Percentiles rank a stretch among this genome's conserved stretches.
phyloP scores from a whole-genome alignment of 495 filamentous ascomycete genomes.

The Penicillium paradoxum region DNA sequence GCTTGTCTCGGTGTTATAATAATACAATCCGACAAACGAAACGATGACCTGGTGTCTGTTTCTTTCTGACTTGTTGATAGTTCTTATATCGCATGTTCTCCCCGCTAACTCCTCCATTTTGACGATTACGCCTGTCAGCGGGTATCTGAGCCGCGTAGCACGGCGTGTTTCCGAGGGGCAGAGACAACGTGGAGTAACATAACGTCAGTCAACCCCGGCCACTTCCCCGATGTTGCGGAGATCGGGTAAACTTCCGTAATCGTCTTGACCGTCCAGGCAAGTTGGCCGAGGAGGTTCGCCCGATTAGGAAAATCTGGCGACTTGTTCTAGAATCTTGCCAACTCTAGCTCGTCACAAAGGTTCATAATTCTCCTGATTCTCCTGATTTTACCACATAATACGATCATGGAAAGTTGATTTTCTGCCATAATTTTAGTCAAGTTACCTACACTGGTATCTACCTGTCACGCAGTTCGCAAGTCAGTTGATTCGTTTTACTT shows the following conservation, averaged over 20 bases:
- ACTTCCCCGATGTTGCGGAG: slow-evolving; percentile 6
- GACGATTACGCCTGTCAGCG: neutral
- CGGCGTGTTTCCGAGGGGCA: slow-evolving; percentile 7
- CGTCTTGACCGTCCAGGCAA: slow-evolving; percentile 3
- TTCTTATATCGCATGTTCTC: neutral
- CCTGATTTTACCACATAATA: no score
- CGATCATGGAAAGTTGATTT: no score
- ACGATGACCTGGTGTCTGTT: neutral
- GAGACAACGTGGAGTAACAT: slow-evolving; percentile 1
- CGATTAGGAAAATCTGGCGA: slow-evolving; percentile 6
- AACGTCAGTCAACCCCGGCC: slow-evolving; percentile 10
- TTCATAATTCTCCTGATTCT: no score
- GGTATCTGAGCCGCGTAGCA: slow-evolving; percentile 5
- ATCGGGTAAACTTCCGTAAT: slow-evolving; percentile 1
- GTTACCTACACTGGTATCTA: no score
- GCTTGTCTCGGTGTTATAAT: neutral
- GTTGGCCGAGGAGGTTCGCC: slow-evolving; percentile 9
- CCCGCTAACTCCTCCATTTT: slow-evolving; percentile 5
- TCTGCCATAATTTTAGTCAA: no score
- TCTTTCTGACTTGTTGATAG: neutral
- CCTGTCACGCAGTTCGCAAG: no score
- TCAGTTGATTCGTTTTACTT: no score
- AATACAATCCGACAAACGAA: neutral
- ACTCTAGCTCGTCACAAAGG: no score
- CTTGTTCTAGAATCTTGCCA: neutral